Base-by-base conservation (phyloP, 495 filamentous ascomycete genomes). In the Barbatosphaeria neglecta region DNA sequence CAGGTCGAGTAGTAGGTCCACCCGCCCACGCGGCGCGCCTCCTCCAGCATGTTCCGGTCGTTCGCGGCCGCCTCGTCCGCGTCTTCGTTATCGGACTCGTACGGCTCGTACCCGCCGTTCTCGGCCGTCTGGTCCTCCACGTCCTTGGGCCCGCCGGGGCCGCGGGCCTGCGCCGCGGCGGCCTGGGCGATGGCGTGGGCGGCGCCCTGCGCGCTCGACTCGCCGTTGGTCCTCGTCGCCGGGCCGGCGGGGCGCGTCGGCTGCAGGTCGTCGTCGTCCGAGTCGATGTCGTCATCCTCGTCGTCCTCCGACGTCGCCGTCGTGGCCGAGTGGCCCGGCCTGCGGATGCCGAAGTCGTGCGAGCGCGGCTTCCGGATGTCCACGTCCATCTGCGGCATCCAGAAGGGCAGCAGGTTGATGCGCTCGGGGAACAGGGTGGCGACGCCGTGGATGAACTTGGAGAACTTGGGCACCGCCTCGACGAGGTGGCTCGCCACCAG, bases 381-480 rank as follows among this genome's bases (percentile, higher is more conserved):
- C 35, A 89, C 79, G 51, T 89, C 85, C 93, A 99, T 99, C 65
- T 99, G 92, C 0, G 92, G 92, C 69, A 88, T 83, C 92, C 92
- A 99, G 74, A 84, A 99, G 3, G 92, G 92, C 3, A 97, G 76
- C 2, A 99, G 77, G 23, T 95, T 70, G 61, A 97, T 97, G 39
- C 84, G 81, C 23, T 81, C 74, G 0, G 89, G 90, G 63, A 95
- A 92, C 17, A 97, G 63, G 0, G 78, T 86, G 8, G 90, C 87
- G 0, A 81, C 84, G 42, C 92, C 92, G 63, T 99, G 92, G 49
- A 99, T 99, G 64, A 97, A 99, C 67, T 99, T 99, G 55, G 88
- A 95, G 70, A 95, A 99, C 59, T 99, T 99, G 43, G 92, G 92
- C 1, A 97, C 90, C 1, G 93, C 92, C 62, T 99, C 92, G 13